These are phyloP conservation scores for Globisporangium solare DNA, from an alignment of 352 stramenopile genomes.

Conservation along the genomic window DNA sequence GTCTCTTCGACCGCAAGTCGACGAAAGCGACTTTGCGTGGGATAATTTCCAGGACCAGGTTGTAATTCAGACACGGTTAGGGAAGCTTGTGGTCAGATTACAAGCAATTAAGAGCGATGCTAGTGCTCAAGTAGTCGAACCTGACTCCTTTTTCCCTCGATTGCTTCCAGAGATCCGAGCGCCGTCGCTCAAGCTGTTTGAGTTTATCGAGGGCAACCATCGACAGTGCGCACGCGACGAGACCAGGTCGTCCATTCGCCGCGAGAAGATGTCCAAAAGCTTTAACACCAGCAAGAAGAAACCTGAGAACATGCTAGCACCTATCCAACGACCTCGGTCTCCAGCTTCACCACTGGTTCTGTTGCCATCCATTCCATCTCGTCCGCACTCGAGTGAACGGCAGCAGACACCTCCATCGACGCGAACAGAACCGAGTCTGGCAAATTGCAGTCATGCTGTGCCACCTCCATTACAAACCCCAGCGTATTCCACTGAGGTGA, in stretches of 20 bases:
- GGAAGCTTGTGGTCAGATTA: conserved; percentile 38
- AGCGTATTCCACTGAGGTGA: conserved; percentile 14
- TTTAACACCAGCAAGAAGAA: conserved; percentile 33
- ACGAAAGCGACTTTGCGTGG: conserved; percentile 45
- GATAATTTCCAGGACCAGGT: conserved; percentile 71
- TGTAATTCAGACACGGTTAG: conserved; percentile 50
- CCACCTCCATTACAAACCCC: conserved; percentile 1
- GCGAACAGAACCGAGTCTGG: neutral
- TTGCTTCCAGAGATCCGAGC: conserved; percentile 32
- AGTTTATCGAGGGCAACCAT: conserved; percentile 33
- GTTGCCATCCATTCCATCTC: conserved; percentile 10
- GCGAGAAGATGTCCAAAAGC: conserved; percentile 21
- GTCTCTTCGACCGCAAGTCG: conserved; percentile 29
- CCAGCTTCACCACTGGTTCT: neutral
- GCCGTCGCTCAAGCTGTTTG: conserved; percentile 52
- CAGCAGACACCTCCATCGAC: conserved; percentile 6
- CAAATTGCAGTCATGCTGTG: neutral
- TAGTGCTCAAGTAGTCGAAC: neutral
- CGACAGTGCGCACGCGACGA: neutral
- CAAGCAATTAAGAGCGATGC: conserved; percentile 22
- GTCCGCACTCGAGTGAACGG: conserved; percentile 5
- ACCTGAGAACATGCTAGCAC: conserved; percentile 6
- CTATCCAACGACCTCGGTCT: conserved; percentile 1
- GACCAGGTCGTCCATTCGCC: neutral
- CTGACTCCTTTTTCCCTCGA: conserved; percentile 19